Conservation (phyloP, 176 grass and related monocot genomes). For the Oryza meridionalis region DNA sequence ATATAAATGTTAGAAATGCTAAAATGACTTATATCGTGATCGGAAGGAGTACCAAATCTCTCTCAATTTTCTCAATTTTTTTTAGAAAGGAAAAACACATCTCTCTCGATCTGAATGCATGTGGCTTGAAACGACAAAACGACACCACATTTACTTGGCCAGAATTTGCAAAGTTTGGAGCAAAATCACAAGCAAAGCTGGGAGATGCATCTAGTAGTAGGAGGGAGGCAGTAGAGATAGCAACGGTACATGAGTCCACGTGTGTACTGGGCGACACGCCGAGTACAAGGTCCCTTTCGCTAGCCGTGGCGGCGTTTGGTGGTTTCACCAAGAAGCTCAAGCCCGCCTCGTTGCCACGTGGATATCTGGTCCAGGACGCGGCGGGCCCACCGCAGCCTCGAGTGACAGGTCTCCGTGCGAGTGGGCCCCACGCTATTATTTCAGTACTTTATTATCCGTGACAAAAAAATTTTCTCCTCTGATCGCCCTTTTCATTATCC, state of each 20-base stretch:
- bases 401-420: not conserved
- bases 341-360: not conserved
- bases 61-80: not conserved
- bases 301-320: not conserved
- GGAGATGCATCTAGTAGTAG: not conserved
- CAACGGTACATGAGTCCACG: not conserved
- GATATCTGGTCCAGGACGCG: not conserved
- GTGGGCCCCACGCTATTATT: not conserved
- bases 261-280: not conserved
- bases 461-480: not conserved
- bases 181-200: not conserved
- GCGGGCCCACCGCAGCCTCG: not conserved
- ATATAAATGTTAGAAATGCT: too few relatives aligned
- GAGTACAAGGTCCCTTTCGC: not conserved
- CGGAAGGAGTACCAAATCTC: too few relatives aligned
- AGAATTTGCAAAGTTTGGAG: not conserved
- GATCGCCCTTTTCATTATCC: constrained; percentile 23
- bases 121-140: not conserved
- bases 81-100: too few relatives aligned
- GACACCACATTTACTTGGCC: not conserved
- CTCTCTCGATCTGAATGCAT: not conserved
- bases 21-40: too few relatives aligned
- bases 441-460: not conserved
- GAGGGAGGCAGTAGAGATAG: not conserved
- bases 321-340: not conserved